Evolutionary conservation across 495 filamentous ascomycete genomes (phyloP).

Genomic region (Parathielavia hyrcaniae): DNA sequence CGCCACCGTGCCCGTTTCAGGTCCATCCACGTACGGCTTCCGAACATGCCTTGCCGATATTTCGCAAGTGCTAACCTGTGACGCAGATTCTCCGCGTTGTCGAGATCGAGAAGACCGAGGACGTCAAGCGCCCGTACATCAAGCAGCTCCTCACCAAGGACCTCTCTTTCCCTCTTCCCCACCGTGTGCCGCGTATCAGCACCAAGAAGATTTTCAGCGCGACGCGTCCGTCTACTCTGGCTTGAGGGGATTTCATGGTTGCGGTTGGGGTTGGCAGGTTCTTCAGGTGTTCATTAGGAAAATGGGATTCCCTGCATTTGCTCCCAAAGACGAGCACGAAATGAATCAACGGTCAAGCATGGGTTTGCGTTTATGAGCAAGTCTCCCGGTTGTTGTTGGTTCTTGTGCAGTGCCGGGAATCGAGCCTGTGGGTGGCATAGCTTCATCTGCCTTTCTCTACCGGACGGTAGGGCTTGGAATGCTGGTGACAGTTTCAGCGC

Average conservation of each 20-base stretch:
- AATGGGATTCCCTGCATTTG: constrained; percentile 48
- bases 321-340: constrained; percentile 39
- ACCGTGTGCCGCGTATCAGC: constrained; percentile 73
- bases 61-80: constrained; percentile 25
- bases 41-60: not conserved
- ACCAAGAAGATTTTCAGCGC: constrained; percentile 86
- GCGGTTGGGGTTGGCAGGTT: constrained; percentile 45
- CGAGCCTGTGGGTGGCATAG: not conserved
- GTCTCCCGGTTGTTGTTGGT: not conserved
- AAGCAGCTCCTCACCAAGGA: constrained; percentile 92
- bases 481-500: not conserved
- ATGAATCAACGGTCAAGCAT: constrained; percentile 37
- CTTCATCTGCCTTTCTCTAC: not conserved
- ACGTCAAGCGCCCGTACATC: constrained; percentile 97
- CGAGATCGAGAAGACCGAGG: constrained; percentile 85
- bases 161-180: constrained; percentile 97
- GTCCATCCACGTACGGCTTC: constrained; percentile 81
- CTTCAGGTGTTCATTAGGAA: constrained; percentile 50
- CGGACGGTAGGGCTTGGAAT: not conserved
- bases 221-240: constrained; percentile 87
- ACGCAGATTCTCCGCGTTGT: constrained; percentile 92
- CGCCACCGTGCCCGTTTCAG: constrained; percentile 96
- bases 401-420: constrained; percentile 5
- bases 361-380: constrained; percentile 19
- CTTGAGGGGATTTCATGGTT: constrained; percentile 42